Evolutionary conservation across 352 stramenopile species (phyloP), one percentile per base, ranked within the genome.

Genomic region (Globisporangium mamillatum): DNA sequence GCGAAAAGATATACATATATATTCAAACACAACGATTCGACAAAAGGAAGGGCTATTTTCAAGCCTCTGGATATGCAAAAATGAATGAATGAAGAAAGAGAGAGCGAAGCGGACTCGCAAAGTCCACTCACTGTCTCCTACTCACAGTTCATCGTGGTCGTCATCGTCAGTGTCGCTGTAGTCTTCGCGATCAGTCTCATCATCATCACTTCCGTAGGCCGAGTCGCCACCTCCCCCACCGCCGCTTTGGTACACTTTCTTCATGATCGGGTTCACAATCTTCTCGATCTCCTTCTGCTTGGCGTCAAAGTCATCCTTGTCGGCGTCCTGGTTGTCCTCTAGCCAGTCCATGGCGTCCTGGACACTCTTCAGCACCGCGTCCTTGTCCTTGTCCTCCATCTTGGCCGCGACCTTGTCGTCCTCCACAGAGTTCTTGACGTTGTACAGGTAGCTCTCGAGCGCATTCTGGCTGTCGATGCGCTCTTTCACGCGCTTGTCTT

Each of bases 281-380:
- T 97, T 95, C 87, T 99, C 97, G 32, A 99, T 88, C 82, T 99
- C 98, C 86, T 99, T 99, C 80, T 99, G 95, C 90, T 99, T 98
- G 22, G 68, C 87, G 66, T 95, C 88, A 69, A 96, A 99, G 75
- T 99, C 98, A n/a, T 99, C 97, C 81, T 98, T 98, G 72, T 99
- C 95, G n/a, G 94, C 92, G 77, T 99, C 96, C 76, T 97, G 87
- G 86, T 99, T 98, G 76, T 99, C 95, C 73, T 99, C 98, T 46
- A 99, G 86, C 98, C 98, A 99, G 80, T 99, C 97, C 80, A 99
- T 93, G 67, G 94, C 95, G 68, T 99, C 98, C 74, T 99, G 92
- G 64, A 99, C 96, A 20, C 94, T 91, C 67, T 97, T 96, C 60
- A 89, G 66, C 41, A 93, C 72, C 3, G 74, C 81, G 64, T 96